Conservation (phyloP, 1,139 yeast genomes). For the Entelexis paramagnoliae region DNA sequence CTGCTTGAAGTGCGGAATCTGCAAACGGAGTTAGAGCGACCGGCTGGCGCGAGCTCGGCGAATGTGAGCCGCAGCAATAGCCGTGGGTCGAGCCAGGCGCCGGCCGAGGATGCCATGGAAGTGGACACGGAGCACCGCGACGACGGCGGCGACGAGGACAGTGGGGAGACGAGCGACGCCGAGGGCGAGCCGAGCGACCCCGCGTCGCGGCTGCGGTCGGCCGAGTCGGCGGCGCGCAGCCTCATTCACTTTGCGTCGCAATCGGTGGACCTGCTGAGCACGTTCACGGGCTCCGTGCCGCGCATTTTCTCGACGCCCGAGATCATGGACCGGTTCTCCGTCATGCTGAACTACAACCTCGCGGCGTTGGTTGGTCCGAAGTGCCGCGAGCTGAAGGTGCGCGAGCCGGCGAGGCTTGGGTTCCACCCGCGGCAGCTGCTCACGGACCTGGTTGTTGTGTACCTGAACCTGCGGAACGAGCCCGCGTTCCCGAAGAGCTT, state of each 20-base stretch:
- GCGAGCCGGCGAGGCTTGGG: constrained; percentile 69
- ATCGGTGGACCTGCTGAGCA: constrained; percentile 64
- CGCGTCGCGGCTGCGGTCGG: constrained; percentile 40
- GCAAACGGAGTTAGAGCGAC: constrained; percentile 41
- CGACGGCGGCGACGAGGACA: constrained; percentile 17
- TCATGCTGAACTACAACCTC: constrained; percentile 88
- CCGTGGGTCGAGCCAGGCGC: background rate
- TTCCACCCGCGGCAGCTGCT: constrained; percentile 72
- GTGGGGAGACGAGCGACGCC: constrained; percentile 6
- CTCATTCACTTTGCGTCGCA: constrained; percentile 77
- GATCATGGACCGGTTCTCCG: constrained; percentile 85
- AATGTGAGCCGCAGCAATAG: background rate
- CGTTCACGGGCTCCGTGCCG: constrained; percentile 82
- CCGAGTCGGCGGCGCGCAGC: constrained; percentile 72
- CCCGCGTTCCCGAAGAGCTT: constrained; percentile 64
- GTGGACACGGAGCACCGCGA: constrained; percentile 31
- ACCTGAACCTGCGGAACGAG: constrained; percentile 57
- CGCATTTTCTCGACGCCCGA: constrained; percentile 78
- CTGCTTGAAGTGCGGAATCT: constrained; percentile 65
- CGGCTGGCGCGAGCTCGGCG: background rate
- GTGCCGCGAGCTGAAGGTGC: constrained; percentile 78
- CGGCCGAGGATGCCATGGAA: constrained; percentile 5
- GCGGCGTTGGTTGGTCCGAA: constrained; percentile 90
- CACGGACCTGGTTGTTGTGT: constrained; percentile 61
- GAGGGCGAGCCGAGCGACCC: constrained; percentile 21